These are phyloP conservation scores for Melanogaster broomeanus DNA, from an alignment of 768 basidiomycete species.

Conservation along the genomic window DNA sequence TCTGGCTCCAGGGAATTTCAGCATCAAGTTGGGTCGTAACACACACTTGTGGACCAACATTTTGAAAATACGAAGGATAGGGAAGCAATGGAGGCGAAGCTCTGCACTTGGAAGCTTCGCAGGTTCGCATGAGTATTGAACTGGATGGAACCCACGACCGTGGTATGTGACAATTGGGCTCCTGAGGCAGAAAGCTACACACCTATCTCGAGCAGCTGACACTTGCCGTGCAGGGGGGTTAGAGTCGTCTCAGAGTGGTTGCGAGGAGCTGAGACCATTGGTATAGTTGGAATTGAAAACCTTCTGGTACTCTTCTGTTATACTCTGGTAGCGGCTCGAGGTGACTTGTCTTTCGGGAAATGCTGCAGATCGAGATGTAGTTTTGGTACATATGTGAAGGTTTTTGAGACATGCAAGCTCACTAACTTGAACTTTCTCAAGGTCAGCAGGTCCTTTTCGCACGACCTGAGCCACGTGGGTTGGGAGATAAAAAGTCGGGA, in stretches of 20 bases:
- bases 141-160: conserved; percentile 11
- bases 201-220: conserved; percentile 65
- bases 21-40: conserved; percentile 2
- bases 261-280: not conserved
- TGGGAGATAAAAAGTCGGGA: conserved; percentile 33
- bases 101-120: conserved; percentile 30
- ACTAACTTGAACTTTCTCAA: conserved; percentile 14
- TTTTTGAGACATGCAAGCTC: not conserved
- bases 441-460: conserved; percentile 18
- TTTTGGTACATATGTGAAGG: not conserved
- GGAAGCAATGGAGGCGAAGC: conserved; percentile 57
- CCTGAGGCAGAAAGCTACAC: not conserved
- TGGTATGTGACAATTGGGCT: conserved; percentile 4
- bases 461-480: conserved; percentile 30
- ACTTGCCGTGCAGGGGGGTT: conserved; percentile 31
- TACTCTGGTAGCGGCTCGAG: no score
- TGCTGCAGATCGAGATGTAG: not conserved
- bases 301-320: no score
- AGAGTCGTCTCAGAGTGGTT: not conserved
- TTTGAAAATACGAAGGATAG: conserved; percentile 72
- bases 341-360: not conserved
- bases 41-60: conserved; percentile 47
- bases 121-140: conserved; percentile 66
- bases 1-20: conserved; percentile 38
- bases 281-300: not conserved